Percentiles rank a stretch among this genome's conserved stretches.
phyloP scores from a whole-genome alignment of 2,329 filamentous ascomycete genomes.

The Neophaeococcomyces mojaviensis region DNA sequence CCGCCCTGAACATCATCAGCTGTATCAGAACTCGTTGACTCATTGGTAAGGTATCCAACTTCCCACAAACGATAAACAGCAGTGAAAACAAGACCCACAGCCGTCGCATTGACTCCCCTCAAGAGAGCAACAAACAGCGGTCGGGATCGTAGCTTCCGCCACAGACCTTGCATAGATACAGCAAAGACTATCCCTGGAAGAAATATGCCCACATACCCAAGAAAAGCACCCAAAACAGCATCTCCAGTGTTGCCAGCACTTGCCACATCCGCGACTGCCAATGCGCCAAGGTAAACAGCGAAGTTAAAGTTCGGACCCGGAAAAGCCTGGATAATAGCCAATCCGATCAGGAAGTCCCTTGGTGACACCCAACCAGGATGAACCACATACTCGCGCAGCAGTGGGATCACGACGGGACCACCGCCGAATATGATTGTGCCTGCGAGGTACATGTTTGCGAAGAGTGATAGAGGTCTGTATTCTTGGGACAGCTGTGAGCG shows the following conservation, averaged over 20 bases:
- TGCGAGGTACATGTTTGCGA: slow-evolving; percentile 66
- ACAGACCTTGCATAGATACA: slow-evolving; percentile 41
- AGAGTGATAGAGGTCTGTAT: slow-evolving; percentile 52
- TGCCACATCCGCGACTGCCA: slow-evolving; percentile 34
- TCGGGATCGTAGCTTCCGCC: slow-evolving; percentile 42
- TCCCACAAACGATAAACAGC: slow-evolving; percentile 58
- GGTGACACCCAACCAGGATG: slow-evolving; percentile 62
- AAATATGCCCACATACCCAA: slow-evolving; percentile 44
- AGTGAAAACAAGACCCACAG: slow-evolving; percentile 56
- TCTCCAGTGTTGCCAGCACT: slow-evolving; percentile 32
- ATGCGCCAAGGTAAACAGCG: slow-evolving; percentile 50
- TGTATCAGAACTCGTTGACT: slow-evolving; percentile 32
- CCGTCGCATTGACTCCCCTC: slow-evolving; percentile 52
- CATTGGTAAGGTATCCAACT: slow-evolving; percentile 51
- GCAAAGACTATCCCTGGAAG: slow-evolving; percentile 31
- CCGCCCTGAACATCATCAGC: slow-evolving; percentile 10
- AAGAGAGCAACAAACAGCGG: slow-evolving; percentile 44
- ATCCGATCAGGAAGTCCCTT: slow-evolving; percentile 64
- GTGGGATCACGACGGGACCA: slow-evolving; percentile 58
- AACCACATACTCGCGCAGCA: slow-evolving; percentile 55
- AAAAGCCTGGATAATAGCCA: slow-evolving; percentile 64
- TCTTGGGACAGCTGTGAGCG: slow-evolving; percentile 32
- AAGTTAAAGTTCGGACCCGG: slow-evolving; percentile 51
- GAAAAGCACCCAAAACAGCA: slow-evolving; percentile 41
- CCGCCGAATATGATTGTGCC: slow-evolving; percentile 63